Conservation (phyloP, 352 stramenopile species). For the Pythium aquatile region DNA sequence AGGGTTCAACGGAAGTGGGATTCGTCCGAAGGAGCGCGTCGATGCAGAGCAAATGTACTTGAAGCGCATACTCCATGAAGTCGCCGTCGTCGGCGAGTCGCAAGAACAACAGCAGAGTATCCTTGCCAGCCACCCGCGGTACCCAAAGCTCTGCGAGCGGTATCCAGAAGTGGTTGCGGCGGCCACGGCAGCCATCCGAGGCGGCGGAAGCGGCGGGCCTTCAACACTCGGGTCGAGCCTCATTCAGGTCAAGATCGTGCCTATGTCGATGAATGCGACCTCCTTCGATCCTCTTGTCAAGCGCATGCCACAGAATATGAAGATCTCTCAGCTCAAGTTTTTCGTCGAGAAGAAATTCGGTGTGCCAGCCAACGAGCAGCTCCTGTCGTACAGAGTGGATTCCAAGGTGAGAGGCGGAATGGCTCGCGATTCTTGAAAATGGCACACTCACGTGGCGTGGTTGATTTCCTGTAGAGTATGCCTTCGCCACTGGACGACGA, state of each 20-base stretch:
- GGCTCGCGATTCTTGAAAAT: too few species aligned
- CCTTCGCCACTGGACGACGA: constrained; percentile 69
- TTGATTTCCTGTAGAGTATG: constrained; percentile 44
- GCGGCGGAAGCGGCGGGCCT: constrained; percentile 24
- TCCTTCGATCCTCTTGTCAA: constrained; percentile 65
- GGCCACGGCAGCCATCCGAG: constrained; percentile 20
- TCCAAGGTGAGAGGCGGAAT: constrained; percentile 35
- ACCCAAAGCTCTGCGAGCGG: constrained; percentile 37
- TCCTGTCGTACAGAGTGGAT: constrained; percentile 59
- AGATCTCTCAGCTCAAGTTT: constrained; percentile 67
- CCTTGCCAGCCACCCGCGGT: constrained; percentile 48
- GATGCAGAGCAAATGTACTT: constrained; percentile 84
- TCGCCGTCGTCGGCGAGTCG: constrained; percentile 38
- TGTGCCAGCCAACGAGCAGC: constrained; percentile 41
- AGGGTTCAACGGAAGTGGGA: constrained; percentile 65
- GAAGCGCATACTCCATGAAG: constrained; percentile 73
- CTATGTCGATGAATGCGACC: constrained; percentile 72
- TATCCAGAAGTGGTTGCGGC: constrained; percentile 48
- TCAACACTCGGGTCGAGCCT: constrained; percentile 53
- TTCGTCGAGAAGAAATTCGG: constrained; percentile 76
- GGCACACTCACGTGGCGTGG: neutral
- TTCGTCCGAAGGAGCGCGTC: constrained; percentile 56
- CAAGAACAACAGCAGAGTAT: constrained; percentile 32
- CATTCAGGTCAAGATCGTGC: constrained; percentile 64
- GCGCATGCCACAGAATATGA: constrained; percentile 75